Conservation (phyloP, 805 yeast species). For the Kregervanrija fluxuum region DNA sequence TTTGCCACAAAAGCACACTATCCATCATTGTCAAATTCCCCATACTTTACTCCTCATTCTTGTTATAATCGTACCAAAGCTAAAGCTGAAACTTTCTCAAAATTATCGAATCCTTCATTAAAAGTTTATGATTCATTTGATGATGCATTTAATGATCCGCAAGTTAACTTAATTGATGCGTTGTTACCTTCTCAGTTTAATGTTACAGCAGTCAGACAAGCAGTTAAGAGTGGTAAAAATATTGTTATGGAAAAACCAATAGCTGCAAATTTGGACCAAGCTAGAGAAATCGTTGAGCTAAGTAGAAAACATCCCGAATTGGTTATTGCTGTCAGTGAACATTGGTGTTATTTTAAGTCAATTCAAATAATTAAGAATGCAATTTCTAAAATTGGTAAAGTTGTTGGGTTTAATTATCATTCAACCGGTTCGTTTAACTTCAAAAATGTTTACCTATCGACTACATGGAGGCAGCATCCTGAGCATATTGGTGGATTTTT, state of each 20-base stretch:
- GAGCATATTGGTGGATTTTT: slow-evolving; percentile 89
- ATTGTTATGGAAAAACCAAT: slow-evolving; percentile 85
- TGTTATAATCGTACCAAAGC: slow-evolving; percentile 78
- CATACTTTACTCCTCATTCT: slow-evolving; percentile 51
- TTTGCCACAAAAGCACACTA: slow-evolving; percentile 81
- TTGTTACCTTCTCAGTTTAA: slow-evolving; percentile 85
- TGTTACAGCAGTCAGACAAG: slow-evolving; percentile 57
- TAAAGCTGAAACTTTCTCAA: slow-evolving; percentile 78
- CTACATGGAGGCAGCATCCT: slow-evolving; percentile 86
- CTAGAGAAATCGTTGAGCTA: slow-evolving; percentile 67
- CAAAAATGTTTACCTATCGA: slow-evolving; percentile 52
- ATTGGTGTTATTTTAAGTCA: slow-evolving; percentile 73
- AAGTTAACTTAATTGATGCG: slow-evolving; percentile 74
- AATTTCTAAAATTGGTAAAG: slow-evolving; percentile 65
- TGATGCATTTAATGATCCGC: slow-evolving; percentile 55
- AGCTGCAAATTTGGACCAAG: slow-evolving; percentile 79
- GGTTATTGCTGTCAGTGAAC: slow-evolving; percentile 76
- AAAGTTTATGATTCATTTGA: slow-evolving; percentile 59
- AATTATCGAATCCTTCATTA: slow-evolving; percentile 37
- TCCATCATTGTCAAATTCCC: slow-evolving; percentile 56
- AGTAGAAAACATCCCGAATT: slow-evolving; percentile 48
- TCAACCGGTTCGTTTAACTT: slow-evolving; percentile 68
- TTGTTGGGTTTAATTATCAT: slow-evolving; percentile 61
- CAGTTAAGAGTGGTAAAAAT: slow-evolving; percentile 70
- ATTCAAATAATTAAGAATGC: slow-evolving; percentile 47